Percentiles rank a stretch among this genome's conserved stretches.
phyloP scores from a whole-genome alignment of 345 rosid genomes.

The Hibiscus mutabilis region DNA sequence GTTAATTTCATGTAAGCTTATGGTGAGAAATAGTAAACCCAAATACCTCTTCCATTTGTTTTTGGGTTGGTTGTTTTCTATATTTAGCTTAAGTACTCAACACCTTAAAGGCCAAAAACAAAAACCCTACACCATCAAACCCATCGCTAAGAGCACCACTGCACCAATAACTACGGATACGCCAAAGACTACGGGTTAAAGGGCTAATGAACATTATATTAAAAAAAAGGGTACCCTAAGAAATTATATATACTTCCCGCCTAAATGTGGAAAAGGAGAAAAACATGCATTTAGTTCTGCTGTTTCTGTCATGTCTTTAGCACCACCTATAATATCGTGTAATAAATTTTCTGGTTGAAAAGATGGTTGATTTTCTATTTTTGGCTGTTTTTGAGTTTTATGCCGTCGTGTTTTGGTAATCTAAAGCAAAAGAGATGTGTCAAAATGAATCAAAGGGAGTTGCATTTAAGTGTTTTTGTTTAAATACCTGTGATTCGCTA shows the following conservation, averaged over 20 bases:
- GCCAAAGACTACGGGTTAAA: slow-evolving; percentile 12
- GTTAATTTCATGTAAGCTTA: neutral
- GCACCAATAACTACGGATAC: too few relatives aligned
- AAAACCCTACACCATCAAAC: neutral
- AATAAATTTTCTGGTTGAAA: slow-evolving; percentile 8
- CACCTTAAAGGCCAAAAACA: neutral
- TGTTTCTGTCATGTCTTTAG: slow-evolving; percentile 49
- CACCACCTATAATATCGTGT: slow-evolving; percentile 21
- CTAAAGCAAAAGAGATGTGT: slow-evolving; percentile 4
- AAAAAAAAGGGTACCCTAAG: slow-evolving; percentile 29
- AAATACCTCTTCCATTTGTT: slow-evolving; percentile 11
- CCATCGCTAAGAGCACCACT: slow-evolving; percentile 1
- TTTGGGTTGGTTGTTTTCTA: slow-evolving; percentile 11
- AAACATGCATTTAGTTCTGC: slow-evolving; percentile 33
- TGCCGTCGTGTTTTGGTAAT: slow-evolving; percentile 11
- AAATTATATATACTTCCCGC: slow-evolving; percentile 33
- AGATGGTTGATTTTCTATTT: slow-evolving; percentile 15
- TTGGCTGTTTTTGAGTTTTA: slow-evolving; percentile 7
- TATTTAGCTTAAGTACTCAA: too few relatives aligned
- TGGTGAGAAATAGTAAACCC: slow-evolving; percentile 15
- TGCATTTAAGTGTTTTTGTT: slow-evolving; percentile 9
- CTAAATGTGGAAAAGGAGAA: slow-evolving; percentile 19
- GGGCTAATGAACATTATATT: slow-evolving; percentile 21
- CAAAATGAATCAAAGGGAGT: slow-evolving; percentile 10
- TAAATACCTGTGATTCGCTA: slow-evolving; percentile 89